A percentile compares a stretch with the other conserved stretches of the same genome.
These are phyloP conservation scores for Fonsecaea pedrosoi DNA, from an alignment of 2,329 filamentous ascomycete species.

Conservation along the genomic window DNA sequence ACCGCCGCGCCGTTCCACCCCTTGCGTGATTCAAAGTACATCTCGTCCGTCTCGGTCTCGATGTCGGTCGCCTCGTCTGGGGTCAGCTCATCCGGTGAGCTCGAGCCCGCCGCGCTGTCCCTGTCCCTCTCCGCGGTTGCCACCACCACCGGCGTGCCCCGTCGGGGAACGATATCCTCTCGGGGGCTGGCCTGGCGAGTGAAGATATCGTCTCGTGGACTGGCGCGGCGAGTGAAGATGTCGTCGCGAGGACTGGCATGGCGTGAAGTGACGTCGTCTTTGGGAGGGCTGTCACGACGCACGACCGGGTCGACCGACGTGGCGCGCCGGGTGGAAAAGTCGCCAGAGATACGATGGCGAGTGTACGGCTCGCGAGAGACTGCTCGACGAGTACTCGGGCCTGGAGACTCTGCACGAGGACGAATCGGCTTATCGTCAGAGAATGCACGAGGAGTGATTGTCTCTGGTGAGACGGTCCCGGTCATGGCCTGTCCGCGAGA, in stretches of 20 bases:
- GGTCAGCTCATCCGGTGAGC: constrained; percentile 5
- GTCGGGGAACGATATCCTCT: constrained; percentile 1
- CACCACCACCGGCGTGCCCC: constrained; percentile 6
- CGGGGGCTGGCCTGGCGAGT: constrained; percentile 1
- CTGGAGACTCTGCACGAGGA: constrained; percentile 20
- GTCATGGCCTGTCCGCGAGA: constrained; percentile 2
- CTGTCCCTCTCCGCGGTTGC: neutral
- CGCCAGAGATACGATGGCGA: constrained; percentile 22
- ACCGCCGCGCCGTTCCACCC: constrained; percentile 33
- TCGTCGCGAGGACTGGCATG: constrained; percentile 24
- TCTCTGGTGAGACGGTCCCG: constrained; percentile 1
- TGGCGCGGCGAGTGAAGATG: neutral
- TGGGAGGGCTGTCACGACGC: constrained; percentile 19
- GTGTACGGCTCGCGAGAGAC: constrained; percentile 25
- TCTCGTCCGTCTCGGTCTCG: constrained; percentile 34
- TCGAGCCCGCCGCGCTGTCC: neutral
- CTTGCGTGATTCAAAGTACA: constrained; percentile 34
- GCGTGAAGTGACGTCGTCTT: constrained; percentile 12
- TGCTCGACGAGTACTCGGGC: constrained; percentile 10
- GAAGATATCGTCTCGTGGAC: constrained; percentile 9
- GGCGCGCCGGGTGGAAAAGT: constrained; percentile 22
- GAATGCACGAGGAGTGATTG: neutral
- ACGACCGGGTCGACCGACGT: constrained; percentile 28
- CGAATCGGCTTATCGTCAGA: constrained; percentile 8
- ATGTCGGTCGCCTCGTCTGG: constrained; percentile 30